Base-by-base conservation (phyloP, 1,284 basidiomycete genomes). In the Schizophyllum amplum region DNA sequence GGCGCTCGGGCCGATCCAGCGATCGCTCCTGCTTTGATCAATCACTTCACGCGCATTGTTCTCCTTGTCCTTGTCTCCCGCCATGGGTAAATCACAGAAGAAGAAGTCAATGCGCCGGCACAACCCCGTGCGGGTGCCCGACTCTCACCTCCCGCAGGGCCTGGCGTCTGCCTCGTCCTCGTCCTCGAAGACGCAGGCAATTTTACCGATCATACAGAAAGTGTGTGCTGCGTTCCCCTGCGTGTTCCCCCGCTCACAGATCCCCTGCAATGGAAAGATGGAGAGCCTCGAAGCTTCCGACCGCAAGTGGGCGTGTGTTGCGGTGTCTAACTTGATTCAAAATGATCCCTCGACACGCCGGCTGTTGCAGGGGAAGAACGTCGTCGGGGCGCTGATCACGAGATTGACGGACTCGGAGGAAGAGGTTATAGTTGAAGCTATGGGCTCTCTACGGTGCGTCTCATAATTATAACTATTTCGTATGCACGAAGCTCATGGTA, bases 241-340 rank as follows among this genome's bases (percentile, higher is more conserved):
- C 33, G 17, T 17, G 7, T 42, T 9, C 33, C 33, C 33, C 33
- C 7, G 17, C 33, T 42, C 33, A 42, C 17, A 42, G 33, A 42
- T 42, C 33, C 17, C 17, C 3, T 9, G 33, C 33, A 17, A 53
- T 52, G 49, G 51, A 47, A 66, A 92, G 89, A 82, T 92, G 76
- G 81, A 83, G 63, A 84, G 87, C 58, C 65, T 83, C 5, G 91
- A 94, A 62, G 76, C 81, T 9, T 72, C 80, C 1, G 93, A 96
- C 65, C 81, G 93, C 54, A 90, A 90, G 67, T 95, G 92, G 93
- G 92, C 93, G 4, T 95, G 93, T 67, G 91, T 93, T 25, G 92
- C 61, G 21, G 61, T 62, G 4, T 62, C 61, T 2, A 62, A 61
- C 51, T 51, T 62, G 4, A 62, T 62, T 13, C 60, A 62, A 57